Evolutionary conservation across 305 asterid species (phyloP).

Genomic region (Petunia hybrid): DNA sequence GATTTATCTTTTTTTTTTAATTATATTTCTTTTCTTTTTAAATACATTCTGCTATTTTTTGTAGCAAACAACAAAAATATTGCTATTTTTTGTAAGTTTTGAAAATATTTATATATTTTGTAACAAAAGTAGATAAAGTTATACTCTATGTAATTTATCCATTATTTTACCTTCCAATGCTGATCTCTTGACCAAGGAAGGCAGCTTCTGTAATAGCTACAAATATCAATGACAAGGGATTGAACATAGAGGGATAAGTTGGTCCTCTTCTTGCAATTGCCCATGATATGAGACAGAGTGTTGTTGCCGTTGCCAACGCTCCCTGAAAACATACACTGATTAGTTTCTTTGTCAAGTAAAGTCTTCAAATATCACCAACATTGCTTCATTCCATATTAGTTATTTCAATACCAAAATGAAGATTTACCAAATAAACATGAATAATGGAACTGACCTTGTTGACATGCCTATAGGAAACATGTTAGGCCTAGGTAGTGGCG

Average conservation of each 20-base stretch:
- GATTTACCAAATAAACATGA: neutral
- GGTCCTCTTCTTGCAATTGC: conserved; percentile 62
- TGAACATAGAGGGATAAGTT: conserved; percentile 77
- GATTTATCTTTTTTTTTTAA: neutral
- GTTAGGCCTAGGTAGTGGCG: neutral
- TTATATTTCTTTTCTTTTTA: neutral
- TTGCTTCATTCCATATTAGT: neutral
- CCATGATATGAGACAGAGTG: conserved; percentile 60
- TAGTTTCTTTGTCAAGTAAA: neutral
- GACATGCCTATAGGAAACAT: neutral
- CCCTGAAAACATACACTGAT: conserved; percentile 46
- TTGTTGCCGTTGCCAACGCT: conserved; percentile 55
- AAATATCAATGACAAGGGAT: conserved; percentile 60
- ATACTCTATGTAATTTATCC: no score
- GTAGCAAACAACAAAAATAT: no score
- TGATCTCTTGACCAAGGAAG: conserved; percentile 45
- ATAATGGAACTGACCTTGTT: neutral
- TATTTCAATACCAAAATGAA: neutral
- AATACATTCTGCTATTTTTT: no score
- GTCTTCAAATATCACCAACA: neutral
- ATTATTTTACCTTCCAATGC: conserved; percentile 59
- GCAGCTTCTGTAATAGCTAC: conserved; percentile 54
- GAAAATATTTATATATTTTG: no score
- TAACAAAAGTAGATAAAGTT: no score
- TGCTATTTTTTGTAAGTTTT: no score